Base-by-base conservation (phyloP, 1,284 basidiomycete species). In the Leccinum fuscescens region DNA sequence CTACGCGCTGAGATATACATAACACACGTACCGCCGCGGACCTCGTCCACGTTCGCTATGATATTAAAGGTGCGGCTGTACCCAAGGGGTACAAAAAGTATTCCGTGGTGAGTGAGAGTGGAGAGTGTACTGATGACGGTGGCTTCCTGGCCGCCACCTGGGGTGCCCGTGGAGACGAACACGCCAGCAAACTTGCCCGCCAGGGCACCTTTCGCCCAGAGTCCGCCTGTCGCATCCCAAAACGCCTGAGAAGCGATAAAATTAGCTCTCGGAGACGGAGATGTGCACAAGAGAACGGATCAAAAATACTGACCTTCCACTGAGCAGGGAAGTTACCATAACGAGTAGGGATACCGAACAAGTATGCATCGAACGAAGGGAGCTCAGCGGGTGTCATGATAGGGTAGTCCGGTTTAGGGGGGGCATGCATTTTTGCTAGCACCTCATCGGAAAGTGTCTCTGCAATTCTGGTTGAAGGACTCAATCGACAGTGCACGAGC, bases 401-500 rank as follows among this genome's bases (percentile, higher is more conserved):
- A 14, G 83, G 83, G 72, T 82, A 81, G 49, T 76, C 69, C 46
- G 76, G 69, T 64, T 77, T 78, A 49, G 74, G 62, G 11, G 75
- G 74, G 4, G 82, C 84, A 70, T 84, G 71, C 82, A 88, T 82
- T 75, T 84, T 84, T 57, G 66, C 66, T 14, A 87, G 76, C 42
- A 86, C 74, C 15, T 86, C 82, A 2, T 77, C 72, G 8, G 81
- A 65, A 31, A 87, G 80, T 0, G 84, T 88, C 77, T 88, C 86
- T 56, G 76, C 58, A 69, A 86, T 79, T 67, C 77, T 76, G 46
- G 0, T 29, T n/a, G 6, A 6, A 46, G 11, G 33, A 5, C 3
- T 54, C 11, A 29, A 9, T 55, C 8, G 8, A 14, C 7, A 0
- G n/a, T 8, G 2, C 9, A 24, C n/a, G 8, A 2, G 17, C 3